These are phyloP conservation scores for Solanum commersonii DNA, from an alignment of 257 asterid genomes.

Conservation along the genomic window DNA sequence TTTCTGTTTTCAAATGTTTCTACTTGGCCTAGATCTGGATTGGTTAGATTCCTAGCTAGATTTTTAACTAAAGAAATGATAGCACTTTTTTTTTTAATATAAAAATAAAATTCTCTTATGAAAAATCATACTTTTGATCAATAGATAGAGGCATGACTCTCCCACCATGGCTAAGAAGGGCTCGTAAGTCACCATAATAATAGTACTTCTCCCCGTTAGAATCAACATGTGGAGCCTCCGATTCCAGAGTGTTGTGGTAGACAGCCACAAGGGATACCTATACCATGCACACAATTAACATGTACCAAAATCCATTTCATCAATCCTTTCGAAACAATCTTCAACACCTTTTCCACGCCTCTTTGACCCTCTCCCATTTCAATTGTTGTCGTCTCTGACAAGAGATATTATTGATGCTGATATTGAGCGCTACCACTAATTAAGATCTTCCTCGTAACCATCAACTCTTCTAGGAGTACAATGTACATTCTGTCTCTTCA, in stretches of 20 bases:
- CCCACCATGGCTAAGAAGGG: constrained; percentile 8
- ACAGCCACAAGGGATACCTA: neutral
- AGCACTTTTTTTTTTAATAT: too few relatives aligned
- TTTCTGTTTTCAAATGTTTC: neutral
- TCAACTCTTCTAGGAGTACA: neutral
- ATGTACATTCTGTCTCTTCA: neutral
- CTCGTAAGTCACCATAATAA: constrained; percentile 16
- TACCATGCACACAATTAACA: neutral
- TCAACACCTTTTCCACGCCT: neutral
- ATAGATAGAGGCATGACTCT: constrained; percentile 5
- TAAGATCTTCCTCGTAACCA: neutral
- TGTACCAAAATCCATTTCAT: neutral
- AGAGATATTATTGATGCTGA: too few relatives aligned
- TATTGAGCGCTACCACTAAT: neutral
- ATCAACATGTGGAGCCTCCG: constrained; percentile 15
- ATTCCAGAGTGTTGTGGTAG: neutral
- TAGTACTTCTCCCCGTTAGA: neutral
- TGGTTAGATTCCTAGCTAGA: neutral
- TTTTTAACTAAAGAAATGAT: neutral
- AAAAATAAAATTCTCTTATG: too few relatives aligned
- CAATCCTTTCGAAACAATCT: neutral
- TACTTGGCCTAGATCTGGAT: neutral
- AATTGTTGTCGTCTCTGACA: neutral
- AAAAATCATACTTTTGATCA: constrained; percentile 14
- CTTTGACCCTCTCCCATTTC: neutral